These are phyloP conservation scores for Mortierella sp. DNA, from an alignment of 371 early-diverging fungal species.

Conservation along the genomic window DNA sequence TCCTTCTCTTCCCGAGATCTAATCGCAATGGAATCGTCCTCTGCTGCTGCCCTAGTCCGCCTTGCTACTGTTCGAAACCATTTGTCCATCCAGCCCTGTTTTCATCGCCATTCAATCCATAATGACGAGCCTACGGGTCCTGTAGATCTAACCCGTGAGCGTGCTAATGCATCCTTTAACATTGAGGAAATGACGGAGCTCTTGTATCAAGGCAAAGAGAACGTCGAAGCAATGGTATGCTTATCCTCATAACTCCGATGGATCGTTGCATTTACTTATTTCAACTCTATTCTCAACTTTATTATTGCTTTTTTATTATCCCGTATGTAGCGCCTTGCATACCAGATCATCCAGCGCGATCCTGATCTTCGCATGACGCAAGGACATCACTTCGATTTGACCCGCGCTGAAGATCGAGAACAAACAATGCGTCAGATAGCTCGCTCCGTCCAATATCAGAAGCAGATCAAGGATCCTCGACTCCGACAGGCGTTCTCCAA, in stretches of 20 bases:
- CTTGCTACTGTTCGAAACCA: constrained; percentile 53
- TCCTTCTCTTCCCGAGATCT: too few relatives aligned
- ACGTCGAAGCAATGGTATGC: constrained; percentile 41
- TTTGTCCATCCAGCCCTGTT: constrained; percentile 52
- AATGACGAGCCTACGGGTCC: constrained; percentile 58
- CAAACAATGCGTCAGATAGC: constrained; percentile 75
- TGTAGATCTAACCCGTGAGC: constrained; percentile 67
- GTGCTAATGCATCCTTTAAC: constrained; percentile 68
- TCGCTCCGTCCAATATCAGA: constrained; percentile 52
- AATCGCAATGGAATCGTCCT: constrained; percentile 19
- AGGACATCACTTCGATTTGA: constrained; percentile 70
- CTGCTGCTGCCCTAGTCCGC: constrained; percentile 43
- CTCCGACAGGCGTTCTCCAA: constrained; percentile 42
- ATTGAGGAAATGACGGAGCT: constrained; percentile 63
- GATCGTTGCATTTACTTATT: constrained; percentile 43
- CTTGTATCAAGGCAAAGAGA: constrained; percentile 62
- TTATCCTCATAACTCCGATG: neutral
- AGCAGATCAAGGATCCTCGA: constrained; percentile 51
- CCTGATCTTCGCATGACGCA: constrained; percentile 67
- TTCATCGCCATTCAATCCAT: constrained; percentile 45
- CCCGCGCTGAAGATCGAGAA: constrained; percentile 69
- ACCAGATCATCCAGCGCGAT: constrained; percentile 68
- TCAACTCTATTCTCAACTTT: neutral
- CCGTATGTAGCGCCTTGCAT: constrained; percentile 58
- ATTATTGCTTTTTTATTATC: too few relatives aligned